These are phyloP conservation scores for Nicotiana benthamiana DNA, from an alignment of 257 asterid species.

Conservation along the genomic window DNA sequence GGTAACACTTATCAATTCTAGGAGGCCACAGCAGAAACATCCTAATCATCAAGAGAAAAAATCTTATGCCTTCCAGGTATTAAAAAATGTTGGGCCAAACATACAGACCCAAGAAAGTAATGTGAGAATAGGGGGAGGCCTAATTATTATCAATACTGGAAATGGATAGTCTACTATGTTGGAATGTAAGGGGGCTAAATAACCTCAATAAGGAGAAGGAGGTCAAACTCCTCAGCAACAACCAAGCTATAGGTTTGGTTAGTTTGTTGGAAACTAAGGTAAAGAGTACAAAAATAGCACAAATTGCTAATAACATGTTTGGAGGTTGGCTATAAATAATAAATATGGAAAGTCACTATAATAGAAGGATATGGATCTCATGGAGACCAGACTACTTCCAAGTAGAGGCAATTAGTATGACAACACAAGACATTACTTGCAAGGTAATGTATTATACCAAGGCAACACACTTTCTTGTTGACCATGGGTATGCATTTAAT, in stretches of 20 bases:
- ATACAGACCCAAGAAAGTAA: too few relatives aligned
- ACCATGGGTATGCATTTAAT: not conserved
- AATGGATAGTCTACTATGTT: too few relatives aligned
- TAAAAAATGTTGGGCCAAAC: too few relatives aligned
- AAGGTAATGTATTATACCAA: too few relatives aligned
- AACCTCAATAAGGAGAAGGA: not conserved
- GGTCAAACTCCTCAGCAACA: not conserved
- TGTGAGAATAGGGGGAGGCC: too few relatives aligned
- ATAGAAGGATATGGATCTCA: not conserved
- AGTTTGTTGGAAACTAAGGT: not conserved
- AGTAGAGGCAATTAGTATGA: not conserved
- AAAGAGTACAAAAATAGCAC: not conserved
- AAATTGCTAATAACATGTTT: not conserved
- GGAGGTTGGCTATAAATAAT: not conserved
- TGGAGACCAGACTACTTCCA: not conserved
- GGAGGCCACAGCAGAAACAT: too few relatives aligned
- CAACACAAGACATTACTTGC: not conserved
- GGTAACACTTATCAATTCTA: too few relatives aligned
- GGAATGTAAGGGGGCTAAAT: too few relatives aligned
- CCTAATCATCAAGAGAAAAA: too few relatives aligned
- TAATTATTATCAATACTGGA: too few relatives aligned
- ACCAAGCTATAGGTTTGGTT: not conserved
- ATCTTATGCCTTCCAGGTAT: too few relatives aligned
- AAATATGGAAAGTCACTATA: not conserved
- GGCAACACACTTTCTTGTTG: too few relatives aligned